Evolutionary conservation across 108 stramenopile genomes (phyloP).

Genomic region (Skeletonema marinoi): DNA sequence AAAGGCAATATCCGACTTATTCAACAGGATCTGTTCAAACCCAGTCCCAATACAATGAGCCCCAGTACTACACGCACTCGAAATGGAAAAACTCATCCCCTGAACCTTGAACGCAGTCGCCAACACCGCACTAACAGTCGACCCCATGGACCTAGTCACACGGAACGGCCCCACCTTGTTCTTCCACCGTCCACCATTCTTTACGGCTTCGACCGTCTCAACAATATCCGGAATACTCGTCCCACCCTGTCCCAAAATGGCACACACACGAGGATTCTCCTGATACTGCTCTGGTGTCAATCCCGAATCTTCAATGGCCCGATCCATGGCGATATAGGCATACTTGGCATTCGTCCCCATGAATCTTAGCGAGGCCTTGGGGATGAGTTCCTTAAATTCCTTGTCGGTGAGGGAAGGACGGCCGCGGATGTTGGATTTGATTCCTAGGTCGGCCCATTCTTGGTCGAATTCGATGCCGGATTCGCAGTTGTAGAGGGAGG

Average conservation of each 20-base stretch:
- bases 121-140: conserved; percentile 87
- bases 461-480: conserved; percentile 73
- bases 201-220: conserved; percentile 89
- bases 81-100: conserved; percentile 87
- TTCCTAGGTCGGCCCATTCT: conserved; percentile 86
- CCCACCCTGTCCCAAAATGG: conserved; percentile 93
- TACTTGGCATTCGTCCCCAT: conserved; percentile 90
- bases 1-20: conserved; percentile 89
- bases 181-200: conserved; percentile 85
- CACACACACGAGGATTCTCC: conserved; percentile 86
- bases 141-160: conserved; percentile 92
- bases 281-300: conserved; percentile 83
- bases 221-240: conserved; percentile 91
- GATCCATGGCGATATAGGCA: conserved; percentile 88
- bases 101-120: conserved; percentile 92
- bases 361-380: conserved; percentile 82
- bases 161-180: conserved; percentile 96
- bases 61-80: conserved; percentile 89
- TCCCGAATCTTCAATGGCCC: conserved; percentile 82
- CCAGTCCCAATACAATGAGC: conserved; percentile 94
- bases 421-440: conserved; percentile 85
- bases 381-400: conserved; percentile 87
- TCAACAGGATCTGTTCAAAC: conserved; percentile 89
- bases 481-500: conserved; percentile 67
- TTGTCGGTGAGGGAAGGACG: conserved; percentile 71